Evolutionary conservation across 257 asterid genomes (phyloP), one percentile per base, ranked within the genome.

Genomic region (Verbascum thapsus): DNA sequence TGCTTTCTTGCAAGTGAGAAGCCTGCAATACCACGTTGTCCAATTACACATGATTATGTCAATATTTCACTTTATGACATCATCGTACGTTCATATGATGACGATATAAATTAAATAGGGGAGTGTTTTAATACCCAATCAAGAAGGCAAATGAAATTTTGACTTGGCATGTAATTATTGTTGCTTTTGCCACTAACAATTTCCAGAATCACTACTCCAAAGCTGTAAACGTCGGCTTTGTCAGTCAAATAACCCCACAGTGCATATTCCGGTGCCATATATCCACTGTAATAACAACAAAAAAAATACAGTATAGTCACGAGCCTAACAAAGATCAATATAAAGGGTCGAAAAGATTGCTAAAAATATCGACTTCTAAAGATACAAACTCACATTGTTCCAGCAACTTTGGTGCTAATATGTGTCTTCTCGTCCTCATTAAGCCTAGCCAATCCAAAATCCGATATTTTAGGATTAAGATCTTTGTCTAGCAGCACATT

Each of bases 241-340:
- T 86, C 78, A 0, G 95, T 86, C 69, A 91, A 76, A 69, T 91
- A 82, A 45, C 98, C 96, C 96, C 95, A 88, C 8, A 86, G 69
- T n/a, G 96, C 96, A 49, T 91, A 88, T 74, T 91, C 98, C 0
- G 98, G 98, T 48, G 96, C 98, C 96, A 91, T 88, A 52, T 91
- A 91, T 32, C 98, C 98, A 66, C 98, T 91, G 81, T 74, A 72
- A 73, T 39, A 12, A 38, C 41, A 34, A 44, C 10, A 37, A 58
- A 26, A 23, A n/a, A 49, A 18, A 55, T 43, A 54, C 5, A 9
- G 53, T 43, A 23, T 1, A 43, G 42, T 12, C 5, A 4, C 0
- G 37, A 43, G 49, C 59, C 32, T 26, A 26, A 26, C 32, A 26
- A 43, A 60, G 37, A 7, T 49, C 6, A 40, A 4, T 4, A 37